Evolutionary conservation across 441 rosid genomes (phyloP), one percentile per base, ranked within the genome.

Genomic region (Populus tomentosa): DNA sequence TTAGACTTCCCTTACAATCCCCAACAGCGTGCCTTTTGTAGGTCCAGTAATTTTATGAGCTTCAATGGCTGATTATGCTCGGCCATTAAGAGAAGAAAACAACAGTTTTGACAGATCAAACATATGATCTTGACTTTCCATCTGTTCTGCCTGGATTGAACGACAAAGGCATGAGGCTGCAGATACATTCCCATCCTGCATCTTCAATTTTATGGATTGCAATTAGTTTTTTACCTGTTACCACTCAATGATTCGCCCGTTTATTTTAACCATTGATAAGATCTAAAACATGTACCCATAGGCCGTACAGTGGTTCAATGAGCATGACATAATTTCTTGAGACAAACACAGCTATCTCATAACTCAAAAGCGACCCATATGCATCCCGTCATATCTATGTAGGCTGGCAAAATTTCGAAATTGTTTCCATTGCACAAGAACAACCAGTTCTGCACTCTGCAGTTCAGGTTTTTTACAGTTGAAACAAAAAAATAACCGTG

Each of bases 141-240:
- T 67, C 71, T 20, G 77, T 73, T 72, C 70, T 63, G 72, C 74
- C 73, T 66, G 35, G 62, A 69, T 67, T 69, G 70, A 72, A 71
- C 63, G 84, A 82, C 87, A 82, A 24, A 61, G 53, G 74, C 83
- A 78, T 23, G 83, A 81, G 85, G 73, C 74, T 36, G 70, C 71
- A 14, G 21, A 76, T 69, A 24, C 79, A 18, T 33, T 56, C 65
- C 66, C 61, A 53, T 75, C 74, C 56, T 26, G 73, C 64, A 21
- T 40, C 35, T 36, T 79, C 69, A 30, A 61, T 71, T 14, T n/a
- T 21, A 28, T 56, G 64, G 62, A 77, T 46, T 53, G 70, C 71
- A 67, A 71, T 73, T 30, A 76, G 67, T 75, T 68, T 78, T 65
- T 71, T 78, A 67, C 75, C 75, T 20, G 50, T 67, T 71, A 78